Percentiles rank a stretch among this genome's conserved stretches.
Conservation (phyloP, 2,329 filamentous ascomycete genomes). For the Metarhizium anisopliae region DNA sequence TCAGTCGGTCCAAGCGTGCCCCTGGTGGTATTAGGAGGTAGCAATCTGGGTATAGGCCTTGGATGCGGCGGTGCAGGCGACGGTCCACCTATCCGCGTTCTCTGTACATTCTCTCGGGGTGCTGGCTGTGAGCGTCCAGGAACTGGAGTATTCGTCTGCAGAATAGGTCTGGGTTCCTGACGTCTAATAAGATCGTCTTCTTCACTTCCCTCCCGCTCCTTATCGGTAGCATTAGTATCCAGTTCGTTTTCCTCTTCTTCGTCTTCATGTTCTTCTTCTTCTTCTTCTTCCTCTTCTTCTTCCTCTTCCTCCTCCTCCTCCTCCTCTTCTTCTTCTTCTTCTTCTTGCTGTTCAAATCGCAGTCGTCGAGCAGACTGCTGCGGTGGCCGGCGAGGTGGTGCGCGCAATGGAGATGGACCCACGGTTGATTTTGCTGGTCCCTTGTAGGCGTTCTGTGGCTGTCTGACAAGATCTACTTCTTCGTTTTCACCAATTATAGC, state of each 20-base stretch:
- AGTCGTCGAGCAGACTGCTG: not conserved
- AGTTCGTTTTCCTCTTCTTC: slow-evolving; percentile 1
- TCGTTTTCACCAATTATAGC: not conserved
- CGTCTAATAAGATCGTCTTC: slow-evolving; percentile 1
- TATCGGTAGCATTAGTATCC: slow-evolving; percentile 3
- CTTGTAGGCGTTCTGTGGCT: not conserved
- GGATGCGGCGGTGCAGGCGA: not conserved
- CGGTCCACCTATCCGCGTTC: not conserved
- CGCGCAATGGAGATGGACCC: slow-evolving; percentile 3
- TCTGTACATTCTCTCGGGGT: not conserved
- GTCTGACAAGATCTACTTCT: slow-evolving; percentile 1
- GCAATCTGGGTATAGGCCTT: not conserved
- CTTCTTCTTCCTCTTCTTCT: not conserved
- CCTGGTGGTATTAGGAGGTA: not conserved
- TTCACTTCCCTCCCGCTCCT: slow-evolving; percentile 4
- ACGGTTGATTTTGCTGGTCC: not conserved
- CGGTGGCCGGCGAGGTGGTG: slow-evolving; percentile 3
- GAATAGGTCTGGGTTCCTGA: not conserved
- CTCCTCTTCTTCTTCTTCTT: not conserved
- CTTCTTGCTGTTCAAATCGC: not conserved
- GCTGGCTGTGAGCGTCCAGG: not conserved
- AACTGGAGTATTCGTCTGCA: slow-evolving; percentile 14
- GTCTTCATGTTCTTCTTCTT: not conserved
- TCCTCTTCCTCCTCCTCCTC: slow-evolving; percentile 3
- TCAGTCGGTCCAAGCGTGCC: not conserved